Conservation (phyloP, 1,139 yeast species). For the Saccharomyces pastorianus region DNA sequence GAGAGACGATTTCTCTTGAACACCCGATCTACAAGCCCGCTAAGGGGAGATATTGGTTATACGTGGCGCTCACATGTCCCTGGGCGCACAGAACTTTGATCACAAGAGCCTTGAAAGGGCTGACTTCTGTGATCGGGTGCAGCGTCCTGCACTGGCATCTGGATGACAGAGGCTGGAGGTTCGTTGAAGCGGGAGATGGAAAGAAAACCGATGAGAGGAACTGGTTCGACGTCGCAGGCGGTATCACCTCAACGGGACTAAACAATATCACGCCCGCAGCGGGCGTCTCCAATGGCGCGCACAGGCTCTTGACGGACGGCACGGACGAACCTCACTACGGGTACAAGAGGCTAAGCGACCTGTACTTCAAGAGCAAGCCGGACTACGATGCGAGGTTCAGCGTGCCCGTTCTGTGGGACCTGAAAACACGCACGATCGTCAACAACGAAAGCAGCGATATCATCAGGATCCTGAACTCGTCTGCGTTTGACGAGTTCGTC, state of each 20-base stretch:
- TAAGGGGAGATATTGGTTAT: conserved; percentile 73
- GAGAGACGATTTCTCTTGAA: conserved; percentile 49
- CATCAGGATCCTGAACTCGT: conserved; percentile 64
- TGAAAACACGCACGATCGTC: conserved; percentile 70
- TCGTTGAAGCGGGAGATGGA: conserved; percentile 33
- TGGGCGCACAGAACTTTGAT: conserved; percentile 89
- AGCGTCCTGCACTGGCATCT: conserved; percentile 85
- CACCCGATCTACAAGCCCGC: conserved; percentile 64
- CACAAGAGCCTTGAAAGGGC: conserved; percentile 69
- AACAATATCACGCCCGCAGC: conserved; percentile 14
- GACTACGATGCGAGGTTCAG: conserved; percentile 75
- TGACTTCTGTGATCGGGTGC: conserved; percentile 48
- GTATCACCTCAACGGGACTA: conserved; percentile 14
- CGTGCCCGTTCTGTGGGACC: conserved; percentile 92
- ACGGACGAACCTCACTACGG: conserved; percentile 63
- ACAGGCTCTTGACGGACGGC: conserved; percentile 23
- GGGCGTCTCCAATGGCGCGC: conserved; percentile 15
- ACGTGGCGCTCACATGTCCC: conserved; percentile 85
- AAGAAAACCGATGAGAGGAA: conserved; percentile 37
- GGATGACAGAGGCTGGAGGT: conserved; percentile 85
- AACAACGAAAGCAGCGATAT: conserved; percentile 87
- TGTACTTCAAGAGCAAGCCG: conserved; percentile 70
- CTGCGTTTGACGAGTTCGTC: conserved; percentile 51
- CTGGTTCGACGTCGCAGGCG: conserved; percentile 18
- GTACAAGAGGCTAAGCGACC: conserved; percentile 52